A percentile compares a stretch with the other conserved stretches of the same genome.
These are phyloP conservation scores for Podaxis rugospora DNA, from an alignment of 768 basidiomycete genomes.

Conservation along the genomic window DNA sequence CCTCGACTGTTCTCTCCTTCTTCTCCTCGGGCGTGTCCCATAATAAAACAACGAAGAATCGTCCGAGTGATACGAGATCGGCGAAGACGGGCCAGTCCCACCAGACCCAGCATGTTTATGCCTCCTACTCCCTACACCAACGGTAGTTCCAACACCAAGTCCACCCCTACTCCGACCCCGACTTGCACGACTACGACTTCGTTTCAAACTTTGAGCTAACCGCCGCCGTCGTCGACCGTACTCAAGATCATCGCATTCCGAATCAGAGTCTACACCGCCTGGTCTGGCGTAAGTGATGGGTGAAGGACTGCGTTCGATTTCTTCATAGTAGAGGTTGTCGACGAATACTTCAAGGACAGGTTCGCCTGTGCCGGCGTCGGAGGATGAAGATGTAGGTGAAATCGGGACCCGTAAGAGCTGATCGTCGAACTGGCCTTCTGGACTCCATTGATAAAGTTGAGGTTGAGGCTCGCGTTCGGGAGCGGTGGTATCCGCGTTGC, in stretches of 20 bases:
- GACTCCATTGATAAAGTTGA: not conserved
- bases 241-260: not conserved
- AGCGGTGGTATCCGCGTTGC: not conserved
- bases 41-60: conserved; percentile 3
- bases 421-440: not conserved
- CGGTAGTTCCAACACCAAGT: not conserved
- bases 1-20: conserved; percentile 19
- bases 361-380: not conserved
- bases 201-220: not conserved
- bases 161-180: not conserved
- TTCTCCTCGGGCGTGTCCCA: conserved; percentile 11
- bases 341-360: conserved; percentile 6
- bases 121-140: not conserved
- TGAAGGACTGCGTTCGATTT: conserved; percentile 5
- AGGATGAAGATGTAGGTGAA: not conserved
- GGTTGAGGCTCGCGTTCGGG: not conserved
- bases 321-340: conserved; percentile 5
- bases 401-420: not conserved
- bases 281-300: conserved; percentile 5
- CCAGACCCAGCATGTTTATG: not conserved
- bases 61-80: conserved; percentile 8
- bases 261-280: not conserved
- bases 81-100: not conserved
- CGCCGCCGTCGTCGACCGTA: not conserved
- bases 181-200: not conserved